A percentile compares a stretch with the other conserved stretches of the same genome.
phyloP scores from a whole-genome alignment of 169 alveolate genomes.

The Blepharisma undulans region DNA sequence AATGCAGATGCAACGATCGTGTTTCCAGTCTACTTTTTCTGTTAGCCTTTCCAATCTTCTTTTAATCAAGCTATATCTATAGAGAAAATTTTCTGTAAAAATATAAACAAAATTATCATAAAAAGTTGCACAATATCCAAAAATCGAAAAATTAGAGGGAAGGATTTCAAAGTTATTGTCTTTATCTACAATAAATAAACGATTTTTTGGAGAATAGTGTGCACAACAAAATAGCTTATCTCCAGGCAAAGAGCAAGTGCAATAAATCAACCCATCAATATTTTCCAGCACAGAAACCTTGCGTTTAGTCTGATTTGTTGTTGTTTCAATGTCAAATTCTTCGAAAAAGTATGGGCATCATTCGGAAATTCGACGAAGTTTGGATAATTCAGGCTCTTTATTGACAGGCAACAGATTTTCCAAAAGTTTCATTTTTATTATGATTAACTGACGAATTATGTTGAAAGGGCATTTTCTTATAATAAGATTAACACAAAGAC shows the following conservation, averaged over 20 bases:
- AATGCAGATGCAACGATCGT: background rate
- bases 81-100: background rate
- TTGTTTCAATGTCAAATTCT: background rate
- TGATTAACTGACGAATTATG: too few relatives aligned
- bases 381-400: background rate
- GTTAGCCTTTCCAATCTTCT: background rate
- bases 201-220: too few relatives aligned
- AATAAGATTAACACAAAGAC: too few relatives aligned
- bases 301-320: too few relatives aligned
- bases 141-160: background rate
- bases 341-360: background rate
- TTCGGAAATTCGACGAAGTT: too few relatives aligned
- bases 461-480: too few relatives aligned
- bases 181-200: background rate
- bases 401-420: background rate
- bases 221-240: background rate
- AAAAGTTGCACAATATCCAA: background rate
- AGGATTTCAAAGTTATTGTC: background rate
- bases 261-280: background rate
- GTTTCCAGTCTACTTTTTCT: background rate
- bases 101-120: background rate
- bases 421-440: background rate
- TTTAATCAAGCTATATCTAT: background rate
- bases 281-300: background rate
- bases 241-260: background rate